phyloP scores from a whole-genome alignment of 371 early-diverging fungal species.

The Mortierella sp. region DNA sequence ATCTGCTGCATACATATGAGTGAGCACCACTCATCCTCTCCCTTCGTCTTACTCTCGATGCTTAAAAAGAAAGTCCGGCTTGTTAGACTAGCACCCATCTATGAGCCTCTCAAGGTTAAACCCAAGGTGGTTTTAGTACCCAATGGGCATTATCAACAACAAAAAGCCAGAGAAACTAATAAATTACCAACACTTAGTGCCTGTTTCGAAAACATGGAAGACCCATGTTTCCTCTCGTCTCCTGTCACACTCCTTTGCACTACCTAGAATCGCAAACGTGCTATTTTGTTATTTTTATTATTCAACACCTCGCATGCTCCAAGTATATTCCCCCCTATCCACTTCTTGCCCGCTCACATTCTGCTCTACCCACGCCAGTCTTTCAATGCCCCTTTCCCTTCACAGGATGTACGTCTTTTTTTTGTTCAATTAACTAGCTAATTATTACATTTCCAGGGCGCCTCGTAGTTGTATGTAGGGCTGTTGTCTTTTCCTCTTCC shows the following conservation, averaged over 20 bases:
- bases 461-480: not conserved
- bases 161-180: not conserved
- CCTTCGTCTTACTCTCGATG: not conserved
- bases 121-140: not conserved
- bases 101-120: too few species aligned
- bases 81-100: not conserved
- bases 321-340: not conserved
- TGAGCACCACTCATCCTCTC: not conserved
- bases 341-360: not conserved
- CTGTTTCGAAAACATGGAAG: not conserved
- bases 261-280: constrained; percentile 1
- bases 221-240: not conserved
- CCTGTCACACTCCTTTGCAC: not conserved
- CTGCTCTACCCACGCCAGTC: not conserved
- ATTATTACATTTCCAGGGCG: not conserved
- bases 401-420: not conserved
- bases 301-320: not conserved
- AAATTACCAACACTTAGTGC: not conserved
- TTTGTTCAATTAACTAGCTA: not conserved
- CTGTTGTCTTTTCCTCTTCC: not conserved
- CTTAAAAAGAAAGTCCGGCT: not conserved
- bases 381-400: not conserved
- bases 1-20: not conserved
- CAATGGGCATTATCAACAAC: not conserved
- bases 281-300: not conserved